phyloP scores from a whole-genome alignment of 768 basidiomycete genomes.

The Symmetrospora coprosmae region DNA sequence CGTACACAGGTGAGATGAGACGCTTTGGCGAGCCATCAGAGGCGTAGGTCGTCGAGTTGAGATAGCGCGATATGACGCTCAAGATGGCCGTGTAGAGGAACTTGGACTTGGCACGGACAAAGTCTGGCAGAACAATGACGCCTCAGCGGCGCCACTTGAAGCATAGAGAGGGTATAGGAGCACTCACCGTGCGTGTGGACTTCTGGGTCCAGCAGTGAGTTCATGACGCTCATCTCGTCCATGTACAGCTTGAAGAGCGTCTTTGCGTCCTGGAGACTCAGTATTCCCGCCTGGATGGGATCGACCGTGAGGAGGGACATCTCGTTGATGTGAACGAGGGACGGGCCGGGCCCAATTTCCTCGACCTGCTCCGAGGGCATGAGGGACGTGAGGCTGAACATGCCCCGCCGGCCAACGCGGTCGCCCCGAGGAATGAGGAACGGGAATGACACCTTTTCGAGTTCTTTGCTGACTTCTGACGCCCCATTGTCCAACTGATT shows the following conservation, averaged over 20 bases:
- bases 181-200: conserved; percentile 13
- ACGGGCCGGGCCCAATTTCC: neutral
- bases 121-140: neutral
- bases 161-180: neutral
- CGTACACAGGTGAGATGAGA: conserved; percentile 9
- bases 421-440: conserved; percentile 8
- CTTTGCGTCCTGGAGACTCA: conserved; percentile 4
- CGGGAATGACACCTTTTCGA: conserved; percentile 8
- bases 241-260: conserved; percentile 42
- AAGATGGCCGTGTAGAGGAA: conserved; percentile 12
- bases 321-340: neutral
- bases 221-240: conserved; percentile 67
- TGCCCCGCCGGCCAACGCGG: conserved; percentile 4
- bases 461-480: neutral
- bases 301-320: neutral
- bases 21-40: neutral
- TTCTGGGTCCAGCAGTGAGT: conserved; percentile 49
- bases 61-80: conserved; percentile 16
- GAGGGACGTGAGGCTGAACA: conserved; percentile 2
- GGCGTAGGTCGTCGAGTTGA: conserved; percentile 10
- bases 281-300: conserved; percentile 2
- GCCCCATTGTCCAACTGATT: too few species aligned
- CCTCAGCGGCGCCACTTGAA: neutral
- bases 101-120: neutral
- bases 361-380: conserved; percentile 1